Evolutionary conservation across 371 early-diverging fungal species (phyloP), one percentile per base, ranked within the genome.

Genomic region (Umbelopsis sp.): DNA sequence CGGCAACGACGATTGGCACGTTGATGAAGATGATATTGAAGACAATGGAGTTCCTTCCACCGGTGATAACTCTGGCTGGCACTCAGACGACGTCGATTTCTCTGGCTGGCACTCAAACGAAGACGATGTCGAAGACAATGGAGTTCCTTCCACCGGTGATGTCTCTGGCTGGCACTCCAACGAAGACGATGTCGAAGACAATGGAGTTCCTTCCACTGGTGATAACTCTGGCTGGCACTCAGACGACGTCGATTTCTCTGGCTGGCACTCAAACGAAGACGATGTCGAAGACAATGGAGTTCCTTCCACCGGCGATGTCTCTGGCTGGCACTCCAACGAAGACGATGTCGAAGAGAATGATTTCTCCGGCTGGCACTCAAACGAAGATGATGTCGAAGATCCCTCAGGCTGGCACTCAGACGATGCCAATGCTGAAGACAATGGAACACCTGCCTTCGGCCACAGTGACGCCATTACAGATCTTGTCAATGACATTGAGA

Each of bases 1-100:
- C 29, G 14, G 29, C 14, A 52, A 52, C 52, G 52, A 52, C 14
- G 41, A 41, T 52, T 57, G 57, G 57, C 52, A 51, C 25, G 29
- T 29, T 4, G 29, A 29, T 0, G 52, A 51, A 25, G 52, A 51
- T 11, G 52, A 51, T 24, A 22, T 51, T 25, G 41, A 41, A 41
- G 41, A 12, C 41, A 41, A 41, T 7, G 41, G 7, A 2, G 12
- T 12, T 10, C 16, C 48, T 48, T 10, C 48, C 16, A 18, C 18
- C 20, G 18, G 2, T 18, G 48, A 14, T n/a, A 14, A 46, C 48
- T 29, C 29, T 29, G 29, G 48, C 3, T 48, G 18, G 11, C 41
- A 41, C 48, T 16, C 48, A 48, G 41, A 41, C 12, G 41, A 41
- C 7, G 12, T 41, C 12, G 41, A 48, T 16, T 18, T 48, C 20